These are phyloP conservation scores for Aspergillus pseudotamarii DNA, from an alignment of 2,329 filamentous ascomycete species.

Conservation along the genomic window DNA sequence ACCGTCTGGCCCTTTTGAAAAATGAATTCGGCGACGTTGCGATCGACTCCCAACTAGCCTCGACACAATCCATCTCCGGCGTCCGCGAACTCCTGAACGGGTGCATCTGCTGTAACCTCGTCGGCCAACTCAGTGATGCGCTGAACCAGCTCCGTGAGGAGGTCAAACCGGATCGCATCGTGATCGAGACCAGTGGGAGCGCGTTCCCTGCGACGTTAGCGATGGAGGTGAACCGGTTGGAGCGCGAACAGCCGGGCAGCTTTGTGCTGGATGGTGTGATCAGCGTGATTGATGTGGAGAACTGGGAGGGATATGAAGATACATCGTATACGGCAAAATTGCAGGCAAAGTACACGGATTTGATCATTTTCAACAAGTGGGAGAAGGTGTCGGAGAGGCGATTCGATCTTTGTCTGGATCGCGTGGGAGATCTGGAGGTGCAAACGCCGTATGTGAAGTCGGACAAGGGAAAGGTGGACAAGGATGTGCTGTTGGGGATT, in stretches of 20 bases:
- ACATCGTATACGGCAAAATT: constrained; percentile 85
- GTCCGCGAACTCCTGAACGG: constrained; percentile 93
- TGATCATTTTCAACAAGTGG: constrained; percentile 94
- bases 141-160: constrained; percentile 70
- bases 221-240: constrained; percentile 83
- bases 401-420: constrained; percentile 77
- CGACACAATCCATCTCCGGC: constrained; percentile 79
- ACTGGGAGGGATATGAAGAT: constrained; percentile 91
- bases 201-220: constrained; percentile 88
- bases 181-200: constrained; percentile 89
- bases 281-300: constrained; percentile 90
- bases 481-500: constrained; percentile 81
- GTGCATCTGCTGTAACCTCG: constrained; percentile 98
- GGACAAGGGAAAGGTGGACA: constrained; percentile 74
- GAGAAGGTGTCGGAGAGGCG: constrained; percentile 72
- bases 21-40: constrained; percentile 98
- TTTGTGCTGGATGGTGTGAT: constrained; percentile 86
- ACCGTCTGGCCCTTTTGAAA: constrained; percentile 92
- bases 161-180: constrained; percentile 74
- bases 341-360: constrained; percentile 85
- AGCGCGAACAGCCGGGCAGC: constrained; percentile 59
- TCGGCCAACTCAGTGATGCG: constrained; percentile 83
- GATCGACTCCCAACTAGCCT: constrained; percentile 88
- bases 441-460: constrained; percentile 85
- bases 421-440: constrained; percentile 77